A percentile compares a stretch with the other conserved stretches of the same genome.
Conservation (phyloP, 2,329 filamentous ascomycete species). For the Colletotrichum caudatum region DNA sequence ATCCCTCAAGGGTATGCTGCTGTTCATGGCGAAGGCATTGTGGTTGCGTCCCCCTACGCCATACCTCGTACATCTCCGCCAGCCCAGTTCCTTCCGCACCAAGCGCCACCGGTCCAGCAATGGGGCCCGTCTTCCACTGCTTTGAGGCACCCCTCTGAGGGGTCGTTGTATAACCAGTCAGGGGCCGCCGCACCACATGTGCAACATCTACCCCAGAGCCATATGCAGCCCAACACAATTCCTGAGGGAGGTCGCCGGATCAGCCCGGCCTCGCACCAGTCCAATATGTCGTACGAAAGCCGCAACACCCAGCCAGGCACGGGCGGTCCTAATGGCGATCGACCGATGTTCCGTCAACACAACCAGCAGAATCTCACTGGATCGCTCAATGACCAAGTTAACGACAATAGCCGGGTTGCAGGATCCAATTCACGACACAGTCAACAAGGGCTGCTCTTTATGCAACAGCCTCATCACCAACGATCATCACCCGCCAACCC, state of each 20-base stretch:
- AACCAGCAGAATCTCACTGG: constrained; percentile 7
- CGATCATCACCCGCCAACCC: not conserved
- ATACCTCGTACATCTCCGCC: constrained; percentile 41
- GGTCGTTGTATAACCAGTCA: constrained; percentile 16
- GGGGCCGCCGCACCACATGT: constrained; percentile 19
- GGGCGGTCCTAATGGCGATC: not conserved
- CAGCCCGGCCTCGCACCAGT: constrained; percentile 31
- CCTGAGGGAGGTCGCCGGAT: constrained; percentile 22
- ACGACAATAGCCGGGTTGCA: not conserved
- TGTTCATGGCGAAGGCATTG: constrained; percentile 53
- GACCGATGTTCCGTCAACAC: constrained; percentile 1
- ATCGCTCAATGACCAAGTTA: not conserved
- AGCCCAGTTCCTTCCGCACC: constrained; percentile 38
- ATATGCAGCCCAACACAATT: not conserved
- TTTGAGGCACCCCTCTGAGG: constrained; percentile 27
- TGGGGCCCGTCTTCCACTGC: constrained; percentile 28
- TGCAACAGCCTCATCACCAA: constrained; percentile 3
- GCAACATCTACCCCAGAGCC: constrained; percentile 25
- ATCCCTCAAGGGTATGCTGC: constrained; percentile 53
- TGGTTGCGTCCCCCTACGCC: constrained; percentile 48
- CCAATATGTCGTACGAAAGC: constrained; percentile 14
- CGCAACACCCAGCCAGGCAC: constrained; percentile 4
- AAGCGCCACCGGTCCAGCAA: constrained; percentile 35
- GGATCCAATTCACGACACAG: not conserved
- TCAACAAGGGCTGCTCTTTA: not conserved